phyloP scores from a whole-genome alignment of 2,329 filamentous ascomycete genomes.

The Aspergillus quadricinctus region DNA sequence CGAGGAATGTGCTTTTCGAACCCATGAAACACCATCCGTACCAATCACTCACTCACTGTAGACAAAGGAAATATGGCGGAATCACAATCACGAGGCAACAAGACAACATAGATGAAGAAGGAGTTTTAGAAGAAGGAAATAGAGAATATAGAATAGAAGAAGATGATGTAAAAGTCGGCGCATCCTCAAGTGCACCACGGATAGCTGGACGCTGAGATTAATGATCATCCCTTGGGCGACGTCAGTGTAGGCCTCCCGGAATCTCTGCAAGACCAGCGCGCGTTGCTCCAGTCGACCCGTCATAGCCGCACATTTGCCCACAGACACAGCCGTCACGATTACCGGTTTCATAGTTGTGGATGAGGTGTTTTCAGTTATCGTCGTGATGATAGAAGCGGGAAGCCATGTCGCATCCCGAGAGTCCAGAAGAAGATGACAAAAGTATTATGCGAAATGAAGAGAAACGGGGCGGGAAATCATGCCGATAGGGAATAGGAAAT shows the following conservation, averaged over 20 bases:
- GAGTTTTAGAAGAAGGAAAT: conserved; percentile 18
- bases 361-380: not conserved
- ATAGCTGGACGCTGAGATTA: not conserved
- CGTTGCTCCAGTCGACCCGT: conserved; percentile 11
- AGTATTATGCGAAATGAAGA: conserved; percentile 15
- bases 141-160: conserved; percentile 4
- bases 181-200: conserved; percentile 10
- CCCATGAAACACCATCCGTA: conserved; percentile 6
- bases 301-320: conserved; percentile 4
- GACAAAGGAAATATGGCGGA: conserved; percentile 25
- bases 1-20: conserved; percentile 1
- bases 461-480: conserved; percentile 17
- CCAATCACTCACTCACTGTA: not conserved
- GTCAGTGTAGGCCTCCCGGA: conserved; percentile 10
- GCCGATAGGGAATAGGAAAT: conserved; percentile 16
- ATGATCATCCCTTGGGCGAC: not conserved
- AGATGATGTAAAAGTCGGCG: conserved; percentile 7
- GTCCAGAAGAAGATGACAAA: conserved; percentile 13
- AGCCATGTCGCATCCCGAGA: not conserved
- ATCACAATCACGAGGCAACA: conserved; percentile 19
- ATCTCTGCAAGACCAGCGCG: conserved; percentile 20
- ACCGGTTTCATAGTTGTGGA: not conserved
- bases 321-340: conserved; percentile 5
- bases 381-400: not conserved
- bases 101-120: conserved; percentile 18